Conservation (phyloP, 2,329 filamentous ascomycete species). For the Graphilbum ipis-grandicollis region DNA sequence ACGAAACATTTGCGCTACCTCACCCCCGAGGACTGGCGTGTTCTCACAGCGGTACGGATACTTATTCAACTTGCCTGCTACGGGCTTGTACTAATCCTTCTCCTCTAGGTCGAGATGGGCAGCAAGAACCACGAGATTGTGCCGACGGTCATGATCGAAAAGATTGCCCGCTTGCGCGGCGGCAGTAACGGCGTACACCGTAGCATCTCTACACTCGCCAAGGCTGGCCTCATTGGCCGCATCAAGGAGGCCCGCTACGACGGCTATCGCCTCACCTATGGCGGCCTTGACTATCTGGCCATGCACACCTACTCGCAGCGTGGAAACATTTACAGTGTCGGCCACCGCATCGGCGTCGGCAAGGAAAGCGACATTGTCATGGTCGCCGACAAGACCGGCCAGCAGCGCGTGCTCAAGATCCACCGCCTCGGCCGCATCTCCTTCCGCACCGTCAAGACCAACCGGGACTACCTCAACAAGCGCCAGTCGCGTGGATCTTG, state of each 20-base stretch:
- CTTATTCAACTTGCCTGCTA: background rate
- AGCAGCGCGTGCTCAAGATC: conserved; percentile 80
- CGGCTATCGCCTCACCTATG: conserved; percentile 90
- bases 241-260: conserved; percentile 96
- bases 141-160: conserved; percentile 73
- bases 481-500: conserved; percentile 53
- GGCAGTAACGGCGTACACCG: conserved; percentile 65
- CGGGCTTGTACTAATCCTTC: background rate
- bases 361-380: conserved; percentile 97
- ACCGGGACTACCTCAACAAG: conserved; percentile 84
- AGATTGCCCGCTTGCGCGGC: conserved; percentile 64
- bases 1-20: conserved; percentile 88
- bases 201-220: conserved; percentile 80
- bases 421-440: conserved; percentile 90
- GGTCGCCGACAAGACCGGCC: conserved; percentile 62
- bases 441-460: conserved; percentile 89
- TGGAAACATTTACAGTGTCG: conserved; percentile 75
- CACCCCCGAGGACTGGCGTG: conserved; percentile 82
- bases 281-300: conserved; percentile 93
- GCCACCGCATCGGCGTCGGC: conserved; percentile 85
- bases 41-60: conserved; percentile 65
- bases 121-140: conserved; percentile 96
- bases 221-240: conserved; percentile 76
- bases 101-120: conserved; percentile 65
- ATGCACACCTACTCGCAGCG: conserved; percentile 74